phyloP scores from a whole-genome alignment of 305 asterid genomes.

The Fraxinus sp. region DNA sequence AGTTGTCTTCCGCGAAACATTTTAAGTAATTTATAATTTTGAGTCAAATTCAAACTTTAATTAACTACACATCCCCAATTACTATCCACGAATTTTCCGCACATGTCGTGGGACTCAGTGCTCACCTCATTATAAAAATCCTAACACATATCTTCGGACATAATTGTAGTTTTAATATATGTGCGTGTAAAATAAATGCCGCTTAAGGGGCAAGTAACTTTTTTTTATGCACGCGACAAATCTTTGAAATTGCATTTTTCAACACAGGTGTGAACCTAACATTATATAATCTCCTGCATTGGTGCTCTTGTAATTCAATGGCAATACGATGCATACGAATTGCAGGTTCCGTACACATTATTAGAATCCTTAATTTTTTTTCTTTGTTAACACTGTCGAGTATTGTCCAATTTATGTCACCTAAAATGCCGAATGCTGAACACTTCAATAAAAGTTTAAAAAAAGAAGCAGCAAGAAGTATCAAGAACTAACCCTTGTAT shows the following conservation, averaged over 20 bases:
- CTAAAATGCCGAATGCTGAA: not conserved
- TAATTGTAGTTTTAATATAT: not conserved
- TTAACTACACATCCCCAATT: not conserved
- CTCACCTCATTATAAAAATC: not conserved
- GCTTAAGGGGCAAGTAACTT: not conserved
- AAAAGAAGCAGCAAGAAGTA: not conserved
- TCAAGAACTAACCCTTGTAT: slow-evolving; percentile 39
- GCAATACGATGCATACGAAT: not conserved
- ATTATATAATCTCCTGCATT: not conserved
- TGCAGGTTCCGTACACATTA: not conserved
- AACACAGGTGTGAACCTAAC: not conserved
- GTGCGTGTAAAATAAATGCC: not conserved
- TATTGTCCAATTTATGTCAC: not conserved
- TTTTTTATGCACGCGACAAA: not conserved
- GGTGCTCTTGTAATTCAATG: not conserved
- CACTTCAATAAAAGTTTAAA: not conserved
- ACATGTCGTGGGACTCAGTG: not conserved
- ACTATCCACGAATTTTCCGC: not conserved
- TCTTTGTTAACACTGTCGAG: not conserved
- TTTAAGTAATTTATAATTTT: not conserved
- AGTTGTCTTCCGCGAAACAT: not conserved
- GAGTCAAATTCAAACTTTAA: not conserved
- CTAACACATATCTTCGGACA: not conserved
- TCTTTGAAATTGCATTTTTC: not conserved
- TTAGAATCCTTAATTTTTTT: not conserved